Conservation (phyloP, 805 yeast species). For the Yarrowia sp. region DNA sequence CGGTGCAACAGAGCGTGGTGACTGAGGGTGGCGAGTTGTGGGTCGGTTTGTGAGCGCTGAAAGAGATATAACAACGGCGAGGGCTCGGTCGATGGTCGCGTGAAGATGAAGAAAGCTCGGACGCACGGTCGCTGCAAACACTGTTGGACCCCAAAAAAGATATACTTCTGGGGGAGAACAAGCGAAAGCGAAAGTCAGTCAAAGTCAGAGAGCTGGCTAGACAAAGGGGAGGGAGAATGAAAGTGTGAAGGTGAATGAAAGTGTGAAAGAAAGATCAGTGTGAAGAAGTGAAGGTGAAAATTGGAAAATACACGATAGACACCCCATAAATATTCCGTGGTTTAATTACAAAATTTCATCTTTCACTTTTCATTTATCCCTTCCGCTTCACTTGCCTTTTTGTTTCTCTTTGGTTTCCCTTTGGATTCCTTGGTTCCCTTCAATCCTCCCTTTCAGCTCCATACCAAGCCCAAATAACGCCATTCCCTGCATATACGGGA, state of each 20-base stretch:
- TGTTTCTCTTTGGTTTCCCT: no score
- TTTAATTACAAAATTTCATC: no score
- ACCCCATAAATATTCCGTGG: no score
- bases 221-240: background rate
- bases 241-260: background rate
- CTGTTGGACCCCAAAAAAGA: background rate
- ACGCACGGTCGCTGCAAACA: constrained; percentile 15
- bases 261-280: background rate
- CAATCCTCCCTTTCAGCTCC: no score
- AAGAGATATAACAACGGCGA: background rate
- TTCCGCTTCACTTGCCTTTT: no score
- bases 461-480: background rate
- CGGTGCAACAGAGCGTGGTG: no score
- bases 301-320: no score
- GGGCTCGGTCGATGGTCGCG: constrained; percentile 10
- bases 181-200: constrained; percentile 15
- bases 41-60: background rate
- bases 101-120: constrained; percentile 27
- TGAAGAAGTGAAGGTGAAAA: no score
- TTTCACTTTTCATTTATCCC: no score
- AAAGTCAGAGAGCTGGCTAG: background rate
- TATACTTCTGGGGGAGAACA: constrained; percentile 11
- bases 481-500: background rate
- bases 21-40: background rate
- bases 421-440: no score